Evolutionary conservation across 1,284 basidiomycete genomes (phyloP).

Genomic region (Malassezia slooffiae): DNA sequence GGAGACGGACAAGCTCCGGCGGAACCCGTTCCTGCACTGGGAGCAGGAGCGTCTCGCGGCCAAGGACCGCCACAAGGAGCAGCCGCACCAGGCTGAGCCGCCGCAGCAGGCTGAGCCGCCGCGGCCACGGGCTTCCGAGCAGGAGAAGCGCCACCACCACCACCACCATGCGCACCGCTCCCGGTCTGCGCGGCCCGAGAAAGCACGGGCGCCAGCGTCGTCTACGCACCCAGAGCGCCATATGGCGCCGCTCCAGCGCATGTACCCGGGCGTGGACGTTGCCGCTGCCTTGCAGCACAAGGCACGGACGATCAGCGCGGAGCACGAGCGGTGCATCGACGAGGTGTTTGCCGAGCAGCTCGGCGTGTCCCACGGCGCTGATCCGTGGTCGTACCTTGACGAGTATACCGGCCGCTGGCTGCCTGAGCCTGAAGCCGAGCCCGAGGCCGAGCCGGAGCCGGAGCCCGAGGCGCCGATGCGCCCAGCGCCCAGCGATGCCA

Average conservation of each 20-base stretch:
- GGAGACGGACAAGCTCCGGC: slow-evolving; percentile 33
- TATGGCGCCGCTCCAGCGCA: slow-evolving; percentile 23
- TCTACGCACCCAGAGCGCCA: slow-evolving; percentile 26
- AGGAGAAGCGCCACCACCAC: too few relatives aligned
- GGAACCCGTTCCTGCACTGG: slow-evolving; percentile 37
- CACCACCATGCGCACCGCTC: too few relatives aligned
- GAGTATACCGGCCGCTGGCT: slow-evolving; percentile 25
- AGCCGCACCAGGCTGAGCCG: slow-evolving; percentile 4
- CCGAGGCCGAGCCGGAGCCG: too few relatives aligned
- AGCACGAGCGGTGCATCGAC: slow-evolving; percentile 28
- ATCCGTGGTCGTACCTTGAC: slow-evolving; percentile 38
- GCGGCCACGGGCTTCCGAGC: too few relatives aligned
- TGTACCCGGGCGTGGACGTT: slow-evolving; percentile 30
- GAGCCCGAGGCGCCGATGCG: too few relatives aligned
- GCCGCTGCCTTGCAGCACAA: slow-evolving; percentile 5
- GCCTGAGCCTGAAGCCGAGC: slow-evolving; percentile 21
- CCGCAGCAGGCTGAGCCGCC: too few relatives aligned
- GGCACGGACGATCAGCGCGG: slow-evolving; percentile 4
- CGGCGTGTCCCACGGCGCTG: slow-evolving; percentile 14
- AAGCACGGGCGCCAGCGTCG: not conserved
- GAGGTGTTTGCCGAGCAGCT: slow-evolving; percentile 23
- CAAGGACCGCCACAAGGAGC: slow-evolving; percentile 13
- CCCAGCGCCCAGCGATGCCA: slow-evolving; percentile 13
- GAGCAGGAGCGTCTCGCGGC: slow-evolving; percentile 21
- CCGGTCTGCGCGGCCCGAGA: not conserved